Percentiles rank a stretch among this genome's conserved stretches.
Conservation (phyloP, 768 basidiomycete genomes). For the Hygrophorus russula region DNA sequence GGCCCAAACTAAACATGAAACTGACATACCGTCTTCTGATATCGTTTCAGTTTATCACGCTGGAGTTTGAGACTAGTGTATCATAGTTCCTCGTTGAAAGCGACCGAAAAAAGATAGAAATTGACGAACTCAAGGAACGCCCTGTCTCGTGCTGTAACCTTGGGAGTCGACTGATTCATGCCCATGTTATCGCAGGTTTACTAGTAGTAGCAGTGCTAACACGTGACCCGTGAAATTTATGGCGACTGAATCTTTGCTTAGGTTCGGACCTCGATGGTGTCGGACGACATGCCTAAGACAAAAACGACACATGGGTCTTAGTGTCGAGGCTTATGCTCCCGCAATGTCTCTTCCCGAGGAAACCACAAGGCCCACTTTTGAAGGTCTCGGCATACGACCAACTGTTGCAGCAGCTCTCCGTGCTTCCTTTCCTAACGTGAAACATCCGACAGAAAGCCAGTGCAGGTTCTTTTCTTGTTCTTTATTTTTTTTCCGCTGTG, state of each 20-base stretch:
- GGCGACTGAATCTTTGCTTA: conserved; percentile 7
- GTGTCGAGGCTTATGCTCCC: background rate
- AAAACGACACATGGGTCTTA: background rate
- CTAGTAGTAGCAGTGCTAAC: too few species aligned
- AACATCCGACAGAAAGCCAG: conserved; percentile 49
- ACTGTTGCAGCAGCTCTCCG: conserved; percentile 37
- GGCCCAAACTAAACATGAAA: background rate
- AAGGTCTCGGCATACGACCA: conserved; percentile 40
- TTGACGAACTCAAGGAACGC: conserved; percentile 86
- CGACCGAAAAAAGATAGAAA: conserved; percentile 5
- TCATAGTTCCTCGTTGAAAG: conserved; percentile 3
- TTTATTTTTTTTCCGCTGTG: background rate
- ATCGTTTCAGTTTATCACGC: conserved; percentile 90
- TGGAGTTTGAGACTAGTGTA: conserved; percentile 78
- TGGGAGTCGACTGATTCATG: conserved; percentile 63
- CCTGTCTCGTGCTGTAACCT: conserved; percentile 86
- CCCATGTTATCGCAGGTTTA: conserved; percentile 36
- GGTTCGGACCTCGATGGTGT: conserved; percentile 13
- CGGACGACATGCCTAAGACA: conserved; percentile 10
- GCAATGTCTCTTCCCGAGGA: background rate
- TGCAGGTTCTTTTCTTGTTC: conserved; percentile 39
- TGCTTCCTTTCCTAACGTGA: conserved; percentile 51
- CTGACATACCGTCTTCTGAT: conserved; percentile 75
- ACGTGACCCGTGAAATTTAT: too few species aligned
- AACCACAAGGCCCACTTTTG: conserved; percentile 22